These are phyloP conservation scores for Funneliformis caledonium DNA, from an alignment of 371 early-diverging fungal genomes.

Conservation along the genomic window DNA sequence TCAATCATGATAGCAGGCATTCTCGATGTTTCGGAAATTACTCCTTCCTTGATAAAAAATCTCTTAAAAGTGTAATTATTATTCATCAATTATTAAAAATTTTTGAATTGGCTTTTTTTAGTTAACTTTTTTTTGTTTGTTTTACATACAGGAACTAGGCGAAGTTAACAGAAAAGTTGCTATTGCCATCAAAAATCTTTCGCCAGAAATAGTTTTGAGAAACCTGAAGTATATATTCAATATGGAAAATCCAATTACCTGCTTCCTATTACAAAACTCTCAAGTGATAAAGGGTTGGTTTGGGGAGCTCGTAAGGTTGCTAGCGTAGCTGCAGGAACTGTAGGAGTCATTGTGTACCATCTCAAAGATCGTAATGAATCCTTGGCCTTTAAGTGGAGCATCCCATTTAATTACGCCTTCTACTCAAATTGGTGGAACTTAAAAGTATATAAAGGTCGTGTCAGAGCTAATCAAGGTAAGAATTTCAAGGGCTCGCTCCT, in stretches of 20 bases:
- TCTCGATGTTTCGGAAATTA: too few relatives aligned
- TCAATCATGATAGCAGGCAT: too few relatives aligned
- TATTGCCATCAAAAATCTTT: slow-evolving; percentile 19
- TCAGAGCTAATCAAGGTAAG: background rate
- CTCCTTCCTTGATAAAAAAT: too few relatives aligned
- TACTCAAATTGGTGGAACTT: slow-evolving; percentile 9
- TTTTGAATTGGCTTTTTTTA: too few relatives aligned
- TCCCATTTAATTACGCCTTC: background rate
- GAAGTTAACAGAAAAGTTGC: background rate
- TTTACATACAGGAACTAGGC: background rate
- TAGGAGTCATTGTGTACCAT: slow-evolving; percentile 13
- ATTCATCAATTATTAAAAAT: too few relatives aligned
- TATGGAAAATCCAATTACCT: background rate
- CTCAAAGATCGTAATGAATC: background rate
- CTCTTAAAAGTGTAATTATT: too few relatives aligned
- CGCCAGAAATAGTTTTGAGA: background rate
- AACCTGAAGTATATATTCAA: background rate
- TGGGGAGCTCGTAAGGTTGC: slow-evolving; percentile 15
- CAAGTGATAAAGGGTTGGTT: background rate
- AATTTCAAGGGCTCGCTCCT: background rate
- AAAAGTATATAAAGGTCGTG: background rate
- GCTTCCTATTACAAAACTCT: background rate
- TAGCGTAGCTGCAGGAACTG: background rate
- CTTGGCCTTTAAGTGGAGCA: slow-evolving; percentile 9
- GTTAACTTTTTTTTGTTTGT: background rate